A percentile compares a stretch with the other conserved stretches of the same genome.
These are phyloP conservation scores for Leccinum imitatum DNA, from an alignment of 768 basidiomycete genomes.

Conservation along the genomic window DNA sequence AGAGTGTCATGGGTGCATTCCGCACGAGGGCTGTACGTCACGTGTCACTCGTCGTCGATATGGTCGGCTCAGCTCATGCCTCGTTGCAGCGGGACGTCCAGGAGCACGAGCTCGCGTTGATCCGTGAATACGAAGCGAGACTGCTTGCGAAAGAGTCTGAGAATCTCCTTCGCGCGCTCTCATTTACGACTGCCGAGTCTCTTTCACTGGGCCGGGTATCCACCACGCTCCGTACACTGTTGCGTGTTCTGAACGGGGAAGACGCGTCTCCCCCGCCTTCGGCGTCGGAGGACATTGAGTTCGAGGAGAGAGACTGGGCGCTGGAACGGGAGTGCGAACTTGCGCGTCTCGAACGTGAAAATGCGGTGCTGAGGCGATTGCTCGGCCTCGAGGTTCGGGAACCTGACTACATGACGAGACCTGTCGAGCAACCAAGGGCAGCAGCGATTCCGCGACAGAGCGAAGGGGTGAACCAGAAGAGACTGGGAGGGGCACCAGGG, in stretches of 20 bases:
- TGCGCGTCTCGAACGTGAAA: constrained; percentile 83
- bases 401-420: constrained; percentile 6
- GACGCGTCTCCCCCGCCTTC: constrained; percentile 31
- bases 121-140: constrained; percentile 87
- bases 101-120: constrained; percentile 84
- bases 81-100: constrained; percentile 79
- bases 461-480: constrained; percentile 21
- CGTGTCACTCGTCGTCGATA: neutral
- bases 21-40: constrained; percentile 82
- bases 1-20: constrained; percentile 91
- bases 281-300: constrained; percentile 16
- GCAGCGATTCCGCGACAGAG: constrained; percentile 13
- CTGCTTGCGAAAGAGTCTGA: constrained; percentile 76
- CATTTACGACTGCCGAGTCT: constrained; percentile 62
- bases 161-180: constrained; percentile 55
- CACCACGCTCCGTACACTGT: constrained; percentile 61
- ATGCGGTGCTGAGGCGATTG: constrained; percentile 74
- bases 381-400: constrained; percentile 47
- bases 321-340: constrained; percentile 92
- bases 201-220: constrained; percentile 71
- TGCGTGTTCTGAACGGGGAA: constrained; percentile 73
- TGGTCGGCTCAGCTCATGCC: neutral
- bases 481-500: constrained; percentile 35
- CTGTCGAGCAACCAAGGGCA: constrained; percentile 14
- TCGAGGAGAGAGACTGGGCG: constrained; percentile 54